Percentiles rank a stretch among this genome's conserved stretches.
phyloP scores from a whole-genome alignment of 106 monocot species.

The Platanthera zijinensis region DNA sequence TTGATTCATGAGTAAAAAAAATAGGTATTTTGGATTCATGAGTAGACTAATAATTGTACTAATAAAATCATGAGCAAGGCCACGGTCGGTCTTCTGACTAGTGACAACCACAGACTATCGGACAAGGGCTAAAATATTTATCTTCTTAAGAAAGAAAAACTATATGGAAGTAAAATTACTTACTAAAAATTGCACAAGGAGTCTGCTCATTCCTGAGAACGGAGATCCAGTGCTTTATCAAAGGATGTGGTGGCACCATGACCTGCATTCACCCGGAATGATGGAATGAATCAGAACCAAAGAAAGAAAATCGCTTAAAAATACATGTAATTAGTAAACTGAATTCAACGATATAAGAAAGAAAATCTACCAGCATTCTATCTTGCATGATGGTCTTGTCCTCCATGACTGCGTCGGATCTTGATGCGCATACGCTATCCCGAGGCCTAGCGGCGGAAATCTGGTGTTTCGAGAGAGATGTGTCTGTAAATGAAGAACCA shows the following conservation, averaged over 20 bases:
- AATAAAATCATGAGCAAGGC: not conserved
- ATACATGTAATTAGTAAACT: not conserved
- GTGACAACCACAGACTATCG: not conserved
- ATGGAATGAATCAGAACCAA: not conserved
- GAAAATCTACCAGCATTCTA: conserved; percentile 36
- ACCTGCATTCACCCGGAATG: conserved; percentile 36
- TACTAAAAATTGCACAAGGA: conserved; percentile 80
- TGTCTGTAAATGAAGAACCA: not conserved
- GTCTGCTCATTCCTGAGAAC: conserved; percentile 85
- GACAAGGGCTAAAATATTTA: not conserved
- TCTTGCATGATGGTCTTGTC: conserved; percentile 18
- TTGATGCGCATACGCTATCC: conserved; percentile 12
- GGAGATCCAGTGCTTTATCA: conserved; percentile 98
- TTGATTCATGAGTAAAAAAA: not conserved
- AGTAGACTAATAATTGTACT: not conserved
- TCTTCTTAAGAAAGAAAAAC: not conserved
- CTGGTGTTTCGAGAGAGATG: conserved; percentile 15
- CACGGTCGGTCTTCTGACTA: not conserved
- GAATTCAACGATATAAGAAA: not conserved
- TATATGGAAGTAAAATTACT: conserved; percentile 13
- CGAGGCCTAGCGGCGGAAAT: conserved; percentile 5
- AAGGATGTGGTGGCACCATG: conserved; percentile 82
- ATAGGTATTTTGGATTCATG: not conserved
- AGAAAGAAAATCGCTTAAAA: not conserved
- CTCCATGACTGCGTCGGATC: conserved; percentile 20